A percentile compares a stretch with the other conserved stretches of the same genome.
Evolutionary conservation across 2,329 filamentous ascomycete genomes (phyloP).

Genomic region (Arthroderma sp.): DNA sequence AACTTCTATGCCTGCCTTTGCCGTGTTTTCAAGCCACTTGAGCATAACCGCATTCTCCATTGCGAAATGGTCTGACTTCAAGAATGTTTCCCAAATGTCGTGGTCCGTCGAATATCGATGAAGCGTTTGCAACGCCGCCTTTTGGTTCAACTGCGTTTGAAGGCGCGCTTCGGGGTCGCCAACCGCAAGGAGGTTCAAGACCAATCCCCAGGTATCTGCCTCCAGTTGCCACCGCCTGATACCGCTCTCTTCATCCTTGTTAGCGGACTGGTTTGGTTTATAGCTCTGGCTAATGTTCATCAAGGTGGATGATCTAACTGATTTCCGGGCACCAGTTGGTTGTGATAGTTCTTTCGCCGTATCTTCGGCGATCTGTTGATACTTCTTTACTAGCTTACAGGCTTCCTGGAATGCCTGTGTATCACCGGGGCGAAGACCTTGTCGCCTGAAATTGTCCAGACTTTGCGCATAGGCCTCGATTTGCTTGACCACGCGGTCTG

Average conservation of each 20-base stretch:
- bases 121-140: slow-evolving; percentile 32
- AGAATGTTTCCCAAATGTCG: slow-evolving; percentile 61
- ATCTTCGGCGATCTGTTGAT: slow-evolving; percentile 45
- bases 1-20: slow-evolving; percentile 53
- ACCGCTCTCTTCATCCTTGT: slow-evolving; percentile 28
- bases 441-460: slow-evolving; percentile 61
- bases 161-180: slow-evolving; percentile 44
- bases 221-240: slow-evolving; percentile 65
- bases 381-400: slow-evolving; percentile 55
- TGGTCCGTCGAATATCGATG: slow-evolving; percentile 48
- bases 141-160: slow-evolving; percentile 30
- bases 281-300: neutral
- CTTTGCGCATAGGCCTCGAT: slow-evolving; percentile 77
- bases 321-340: slow-evolving; percentile 29
- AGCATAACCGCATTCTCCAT: slow-evolving; percentile 68
- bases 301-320: neutral
- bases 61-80: slow-evolving; percentile 59
- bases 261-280: slow-evolving; percentile 2
- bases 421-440: slow-evolving; percentile 21
- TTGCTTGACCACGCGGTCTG: slow-evolving; percentile 61
- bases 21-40: slow-evolving; percentile 73
- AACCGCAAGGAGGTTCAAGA: slow-evolving; percentile 61
- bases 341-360: slow-evolving; percentile 35
- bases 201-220: slow-evolving; percentile 78
- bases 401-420: slow-evolving; percentile 52